phyloP scores from a whole-genome alignment of 768 basidiomycete genomes.

The Pleurotus tuber-regium region DNA sequence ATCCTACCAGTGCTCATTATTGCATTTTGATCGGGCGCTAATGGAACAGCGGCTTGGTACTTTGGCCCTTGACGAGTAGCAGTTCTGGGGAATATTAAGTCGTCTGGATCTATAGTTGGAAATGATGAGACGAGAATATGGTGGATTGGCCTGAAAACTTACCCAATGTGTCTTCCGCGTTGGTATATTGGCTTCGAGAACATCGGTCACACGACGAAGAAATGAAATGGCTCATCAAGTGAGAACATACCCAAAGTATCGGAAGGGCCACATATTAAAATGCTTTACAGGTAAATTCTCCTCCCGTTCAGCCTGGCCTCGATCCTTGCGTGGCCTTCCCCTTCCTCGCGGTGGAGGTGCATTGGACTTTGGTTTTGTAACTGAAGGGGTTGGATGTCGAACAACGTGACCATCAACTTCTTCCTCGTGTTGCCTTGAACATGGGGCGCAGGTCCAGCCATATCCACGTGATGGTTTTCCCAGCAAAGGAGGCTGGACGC shows the following conservation, averaged over 20 bases:
- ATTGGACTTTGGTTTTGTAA: constrained; percentile 60
- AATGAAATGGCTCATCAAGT: constrained; percentile 2
- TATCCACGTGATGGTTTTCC: constrained; percentile 95
- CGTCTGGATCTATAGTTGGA: constrained; percentile 75
- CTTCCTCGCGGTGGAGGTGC: constrained; percentile 71
- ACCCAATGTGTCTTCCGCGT: constrained; percentile 91
- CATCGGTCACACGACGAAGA: constrained; percentile 8
- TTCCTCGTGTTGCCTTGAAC: constrained; percentile 83
- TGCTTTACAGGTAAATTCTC: constrained; percentile 78
- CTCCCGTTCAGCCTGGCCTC: constrained; percentile 68
- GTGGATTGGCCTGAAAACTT: constrained; percentile 22
- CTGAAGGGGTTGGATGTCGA: constrained; percentile 51
- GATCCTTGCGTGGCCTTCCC: constrained; percentile 77
- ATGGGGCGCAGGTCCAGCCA: constrained; percentile 96
- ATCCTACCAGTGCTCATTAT: constrained; percentile 36
- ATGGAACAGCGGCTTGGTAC: constrained; percentile 69
- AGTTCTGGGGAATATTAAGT: constrained; percentile 93
- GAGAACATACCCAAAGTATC: constrained; percentile 88
- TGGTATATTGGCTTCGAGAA: constrained; percentile 71
- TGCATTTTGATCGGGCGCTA: constrained; percentile 37
- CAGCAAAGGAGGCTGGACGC: constrained; percentile 86
- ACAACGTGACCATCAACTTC: constrained; percentile 76
- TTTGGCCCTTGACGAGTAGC: constrained; percentile 88
- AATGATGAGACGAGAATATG: constrained; percentile 14
- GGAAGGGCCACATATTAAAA: constrained; percentile 90